A percentile compares a stretch with the other conserved stretches of the same genome.
These are phyloP conservation scores for Posidonia australis DNA, from an alignment of 106 monocot species.

Conservation along the genomic window DNA sequence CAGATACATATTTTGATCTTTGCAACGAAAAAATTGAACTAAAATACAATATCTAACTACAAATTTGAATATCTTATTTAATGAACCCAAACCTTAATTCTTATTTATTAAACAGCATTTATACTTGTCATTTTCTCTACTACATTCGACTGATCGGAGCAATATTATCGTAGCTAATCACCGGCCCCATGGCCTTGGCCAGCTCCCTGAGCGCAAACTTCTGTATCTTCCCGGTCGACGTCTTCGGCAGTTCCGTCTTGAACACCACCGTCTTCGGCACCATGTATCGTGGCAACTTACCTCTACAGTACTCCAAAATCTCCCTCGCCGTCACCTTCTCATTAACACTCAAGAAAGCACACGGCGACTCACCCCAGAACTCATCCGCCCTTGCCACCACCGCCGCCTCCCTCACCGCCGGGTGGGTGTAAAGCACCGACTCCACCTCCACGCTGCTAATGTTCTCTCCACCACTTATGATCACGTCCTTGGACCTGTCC, in stretches of 20 bases:
- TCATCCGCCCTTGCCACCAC: conserved; percentile 11
- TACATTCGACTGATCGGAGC: no score
- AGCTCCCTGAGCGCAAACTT: conserved; percentile 40
- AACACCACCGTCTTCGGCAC: conserved; percentile 75
- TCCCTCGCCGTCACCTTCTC: conserved; percentile 17
- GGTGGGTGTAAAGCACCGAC: conserved; percentile 4
- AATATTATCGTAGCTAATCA: not conserved
- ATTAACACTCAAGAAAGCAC: conserved; percentile 11
- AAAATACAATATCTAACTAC: no score
- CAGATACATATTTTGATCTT: no score
- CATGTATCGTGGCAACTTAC: conserved; percentile 54
- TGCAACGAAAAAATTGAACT: no score
- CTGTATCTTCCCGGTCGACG: conserved; percentile 70
- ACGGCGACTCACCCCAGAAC: conserved; percentile 32
- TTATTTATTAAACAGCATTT: no score
- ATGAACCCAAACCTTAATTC: no score
- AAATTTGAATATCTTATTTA: no score
- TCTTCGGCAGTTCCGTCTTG: conserved; percentile 50
- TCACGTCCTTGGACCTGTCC: conserved; percentile 12
- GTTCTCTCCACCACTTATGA: conserved; percentile 7
- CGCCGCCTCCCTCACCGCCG: not conserved
- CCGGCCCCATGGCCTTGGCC: conserved; percentile 14
- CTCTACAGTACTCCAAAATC: conserved; percentile 35
- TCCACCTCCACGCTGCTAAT: conserved; percentile 51
- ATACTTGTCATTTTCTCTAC: no score